Evolutionary conservation across 805 yeast genomes (phyloP).

Genomic region (Cyberlindnera bimundalis): DNA sequence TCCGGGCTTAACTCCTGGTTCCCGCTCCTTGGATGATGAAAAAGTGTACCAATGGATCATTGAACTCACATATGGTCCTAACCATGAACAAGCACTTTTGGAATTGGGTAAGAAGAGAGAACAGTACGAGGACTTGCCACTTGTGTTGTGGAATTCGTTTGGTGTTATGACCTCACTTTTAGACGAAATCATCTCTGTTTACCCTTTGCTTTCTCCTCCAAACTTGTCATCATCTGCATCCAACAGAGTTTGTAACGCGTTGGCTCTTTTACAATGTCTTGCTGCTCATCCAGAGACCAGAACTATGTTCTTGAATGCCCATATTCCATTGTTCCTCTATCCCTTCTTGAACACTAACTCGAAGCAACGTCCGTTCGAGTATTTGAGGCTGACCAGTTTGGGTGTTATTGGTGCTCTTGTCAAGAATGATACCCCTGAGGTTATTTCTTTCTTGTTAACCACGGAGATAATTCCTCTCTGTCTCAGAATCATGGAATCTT

Average conservation of each 20-base stretch:
- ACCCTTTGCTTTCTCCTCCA: slow-evolving; percentile 87
- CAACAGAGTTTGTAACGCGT: slow-evolving; percentile 91
- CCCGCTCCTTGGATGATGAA: slow-evolving; percentile 63
- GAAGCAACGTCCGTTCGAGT: slow-evolving; percentile 90
- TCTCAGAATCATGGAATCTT: slow-evolving; percentile 89
- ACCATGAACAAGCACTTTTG: slow-evolving; percentile 86
- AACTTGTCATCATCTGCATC: slow-evolving; percentile 80
- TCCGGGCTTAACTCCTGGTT: slow-evolving; percentile 12
- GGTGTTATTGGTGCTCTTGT: slow-evolving; percentile 98
- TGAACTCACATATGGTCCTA: slow-evolving; percentile 85
- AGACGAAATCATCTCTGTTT: slow-evolving; percentile 86
- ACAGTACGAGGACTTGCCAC: slow-evolving; percentile 88
- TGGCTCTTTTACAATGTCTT: slow-evolving; percentile 92
- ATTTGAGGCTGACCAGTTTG: slow-evolving; percentile 83
- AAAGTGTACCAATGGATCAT: slow-evolving; percentile 87
- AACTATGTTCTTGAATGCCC: slow-evolving; percentile 79
- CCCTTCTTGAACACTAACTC: slow-evolving; percentile 93
- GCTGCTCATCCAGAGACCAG: slow-evolving; percentile 94
- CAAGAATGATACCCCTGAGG: slow-evolving; percentile 93
- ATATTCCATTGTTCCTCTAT: slow-evolving; percentile 86
- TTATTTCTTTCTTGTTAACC: slow-evolving; percentile 84
- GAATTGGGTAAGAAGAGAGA: slow-evolving; percentile 94
- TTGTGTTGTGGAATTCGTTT: slow-evolving; percentile 91
- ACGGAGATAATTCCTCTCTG: slow-evolving; percentile 97
- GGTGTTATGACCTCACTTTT: slow-evolving; percentile 92